A percentile compares a stretch with the other conserved stretches of the same genome.
Conservation (phyloP, 352 stramenopile genomes). For the Phytopythium litorale region DNA sequence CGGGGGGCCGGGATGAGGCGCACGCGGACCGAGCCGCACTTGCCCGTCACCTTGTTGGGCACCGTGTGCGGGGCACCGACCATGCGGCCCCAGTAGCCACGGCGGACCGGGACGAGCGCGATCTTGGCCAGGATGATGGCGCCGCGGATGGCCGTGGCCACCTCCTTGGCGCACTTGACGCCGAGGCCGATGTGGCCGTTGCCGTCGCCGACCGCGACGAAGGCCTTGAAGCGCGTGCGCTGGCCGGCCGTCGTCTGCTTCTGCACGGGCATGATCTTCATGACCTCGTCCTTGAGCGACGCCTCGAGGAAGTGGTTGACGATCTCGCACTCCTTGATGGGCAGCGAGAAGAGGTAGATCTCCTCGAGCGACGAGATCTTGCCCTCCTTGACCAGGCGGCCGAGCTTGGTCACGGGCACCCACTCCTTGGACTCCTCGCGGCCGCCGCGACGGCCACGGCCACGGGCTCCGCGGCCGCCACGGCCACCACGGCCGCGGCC, state of each 20-base stretch:
- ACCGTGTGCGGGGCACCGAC: conserved; percentile 95
- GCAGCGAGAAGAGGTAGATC: conserved; percentile 99
- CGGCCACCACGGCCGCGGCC: conserved; percentile 86
- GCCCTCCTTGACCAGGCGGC: conserved; percentile 99
- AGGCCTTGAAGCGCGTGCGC: conserved; percentile 99
- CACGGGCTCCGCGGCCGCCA: conserved; percentile 79
- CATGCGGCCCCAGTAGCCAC: conserved; percentile 98
- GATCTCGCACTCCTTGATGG: conserved; percentile 99
- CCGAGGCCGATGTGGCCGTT: conserved; percentile 99
- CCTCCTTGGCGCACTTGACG: conserved; percentile 99
- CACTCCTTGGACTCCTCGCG: conserved; percentile 95
- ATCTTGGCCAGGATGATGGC: conserved; percentile 99
- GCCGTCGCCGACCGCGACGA: conserved; percentile 98
- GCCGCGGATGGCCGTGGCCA: conserved; percentile 98
- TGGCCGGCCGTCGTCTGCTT: conserved; percentile 99
- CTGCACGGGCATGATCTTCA: conserved; percentile 99
- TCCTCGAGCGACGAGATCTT: conserved; percentile 99
- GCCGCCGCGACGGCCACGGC: conserved; percentile 83
- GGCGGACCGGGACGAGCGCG: conserved; percentile 96
- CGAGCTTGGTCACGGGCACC: conserved; percentile 99
- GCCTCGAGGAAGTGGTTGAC: conserved; percentile 99
- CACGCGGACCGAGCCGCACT: conserved; percentile 98
- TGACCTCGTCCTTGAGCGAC: conserved; percentile 99
- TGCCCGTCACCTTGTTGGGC: conserved; percentile 98
- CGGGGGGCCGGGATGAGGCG: conserved; percentile 98